Conservation (phyloP, 352 stramenopile genomes). For the Hyaloperonospora brassicae region DNA sequence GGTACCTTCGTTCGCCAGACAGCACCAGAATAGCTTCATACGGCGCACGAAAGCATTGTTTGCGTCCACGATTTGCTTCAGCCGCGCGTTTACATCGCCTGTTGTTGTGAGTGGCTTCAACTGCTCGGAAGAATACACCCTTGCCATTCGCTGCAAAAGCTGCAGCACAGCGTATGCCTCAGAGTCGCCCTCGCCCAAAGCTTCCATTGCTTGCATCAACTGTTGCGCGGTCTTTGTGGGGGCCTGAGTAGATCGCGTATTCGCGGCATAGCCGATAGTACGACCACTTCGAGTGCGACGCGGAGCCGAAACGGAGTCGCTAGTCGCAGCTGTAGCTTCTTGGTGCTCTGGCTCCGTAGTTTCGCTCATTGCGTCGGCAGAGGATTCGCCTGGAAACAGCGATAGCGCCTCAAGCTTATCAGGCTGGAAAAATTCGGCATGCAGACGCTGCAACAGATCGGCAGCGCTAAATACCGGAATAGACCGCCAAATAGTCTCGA, state of each 20-base stretch:
- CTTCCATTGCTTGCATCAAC: slow-evolving; percentile 30
- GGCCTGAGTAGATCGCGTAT: slow-evolving; percentile 5
- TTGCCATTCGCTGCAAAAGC: slow-evolving; percentile 52
- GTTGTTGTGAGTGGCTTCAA: slow-evolving; percentile 44
- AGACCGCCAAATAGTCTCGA: slow-evolving; percentile 59
- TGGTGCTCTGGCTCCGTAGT: slow-evolving; percentile 4
- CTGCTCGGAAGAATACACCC: slow-evolving; percentile 41
- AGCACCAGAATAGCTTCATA: slow-evolving; percentile 83
- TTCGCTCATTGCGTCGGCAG: slow-evolving; percentile 20
- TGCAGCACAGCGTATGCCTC: slow-evolving; percentile 47
- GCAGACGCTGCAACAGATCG: slow-evolving; percentile 68
- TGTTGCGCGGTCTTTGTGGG: slow-evolving; percentile 18
- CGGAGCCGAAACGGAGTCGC: slow-evolving; percentile 2
- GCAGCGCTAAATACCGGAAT: slow-evolving; percentile 78
- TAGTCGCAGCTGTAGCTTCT: slow-evolving; percentile 4
- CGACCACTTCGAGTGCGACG: slow-evolving; percentile 34
- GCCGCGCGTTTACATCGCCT: slow-evolving; percentile 28
- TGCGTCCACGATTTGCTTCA: slow-evolving; percentile 36
- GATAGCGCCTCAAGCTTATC: slow-evolving; percentile 49
- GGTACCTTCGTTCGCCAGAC: slow-evolving; percentile 34
- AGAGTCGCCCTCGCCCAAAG: slow-evolving; percentile 23
- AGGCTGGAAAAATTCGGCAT: slow-evolving; percentile 67
- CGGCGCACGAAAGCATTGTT: slow-evolving; percentile 69
- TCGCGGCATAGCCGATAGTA: slow-evolving; percentile 15
- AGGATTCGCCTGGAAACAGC: slow-evolving; percentile 67